Evolutionary conservation across 192 early-diverging fungal genomes (phyloP).

Genomic region (Coemansia biformis): DNA sequence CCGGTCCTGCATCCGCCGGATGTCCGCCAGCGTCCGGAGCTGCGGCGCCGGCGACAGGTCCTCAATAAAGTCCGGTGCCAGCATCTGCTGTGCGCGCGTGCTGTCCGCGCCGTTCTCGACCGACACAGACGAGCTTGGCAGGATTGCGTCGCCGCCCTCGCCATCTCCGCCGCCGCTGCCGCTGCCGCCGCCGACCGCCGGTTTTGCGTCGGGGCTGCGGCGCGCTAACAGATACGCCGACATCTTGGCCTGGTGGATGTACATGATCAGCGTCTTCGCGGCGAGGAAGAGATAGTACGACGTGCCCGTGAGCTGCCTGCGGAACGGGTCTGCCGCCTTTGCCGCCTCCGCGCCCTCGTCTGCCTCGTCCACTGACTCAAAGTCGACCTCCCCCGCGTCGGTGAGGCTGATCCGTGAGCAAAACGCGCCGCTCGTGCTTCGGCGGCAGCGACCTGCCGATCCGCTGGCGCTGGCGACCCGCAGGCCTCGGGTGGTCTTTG

Average conservation of each 20-base stretch:
- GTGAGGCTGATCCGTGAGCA: conserved; percentile 11
- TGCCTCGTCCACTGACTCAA: conserved; percentile 20
- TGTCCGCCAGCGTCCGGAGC: conserved; percentile 39
- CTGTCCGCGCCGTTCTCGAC: conserved; percentile 6
- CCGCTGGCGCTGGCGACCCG: too few relatives aligned
- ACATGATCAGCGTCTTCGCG: conserved; percentile 52
- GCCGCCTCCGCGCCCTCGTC: conserved; percentile 10
- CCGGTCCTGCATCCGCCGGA: conserved; percentile 50
- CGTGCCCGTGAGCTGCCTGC: conserved; percentile 38
- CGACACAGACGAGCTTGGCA: conserved; percentile 33
- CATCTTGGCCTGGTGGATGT: conserved; percentile 50
- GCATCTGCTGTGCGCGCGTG: conserved; percentile 9
- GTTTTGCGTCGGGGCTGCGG: conserved; percentile 10
- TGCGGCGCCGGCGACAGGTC: conserved; percentile 44
- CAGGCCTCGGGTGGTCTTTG: too few relatives aligned
- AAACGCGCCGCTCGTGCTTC: conserved; percentile 10
- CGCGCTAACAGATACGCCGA: conserved; percentile 45
- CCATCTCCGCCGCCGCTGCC: conserved; percentile 6
- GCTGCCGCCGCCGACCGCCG: neutral
- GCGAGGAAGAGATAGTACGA: conserved; percentile 49
- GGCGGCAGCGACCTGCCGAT: too few relatives aligned
- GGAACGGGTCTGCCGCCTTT: conserved; percentile 33
- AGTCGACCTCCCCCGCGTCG: conserved; percentile 27
- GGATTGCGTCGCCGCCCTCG: conserved; percentile 14
- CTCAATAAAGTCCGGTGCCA: conserved; percentile 29